phyloP scores from a whole-genome alignment of 768 basidiomycete species.

The Inosperma sp. region DNA sequence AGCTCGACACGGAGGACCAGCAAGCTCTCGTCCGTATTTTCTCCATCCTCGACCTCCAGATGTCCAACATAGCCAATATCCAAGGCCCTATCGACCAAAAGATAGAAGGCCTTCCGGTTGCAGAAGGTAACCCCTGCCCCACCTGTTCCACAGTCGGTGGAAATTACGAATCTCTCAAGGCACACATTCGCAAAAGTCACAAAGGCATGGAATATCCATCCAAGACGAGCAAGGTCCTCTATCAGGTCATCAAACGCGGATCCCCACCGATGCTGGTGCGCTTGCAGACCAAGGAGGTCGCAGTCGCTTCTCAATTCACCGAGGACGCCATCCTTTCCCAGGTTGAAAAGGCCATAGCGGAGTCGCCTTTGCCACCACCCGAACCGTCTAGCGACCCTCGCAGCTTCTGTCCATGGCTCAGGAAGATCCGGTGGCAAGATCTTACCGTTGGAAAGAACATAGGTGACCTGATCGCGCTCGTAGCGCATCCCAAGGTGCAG shows the following conservation, averaged over 20 bases:
- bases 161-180: background rate
- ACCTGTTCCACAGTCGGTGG: background rate
- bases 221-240: fast-evolving
- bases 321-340: background rate
- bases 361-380: background rate
- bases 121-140: background rate
- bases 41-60: background rate
- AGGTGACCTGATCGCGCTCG: background rate
- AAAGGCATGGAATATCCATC: background rate
- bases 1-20: background rate
- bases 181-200: background rate
- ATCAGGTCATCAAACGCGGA: background rate
- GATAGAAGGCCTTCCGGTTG: background rate
- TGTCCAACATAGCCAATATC: background rate
- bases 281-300: background rate
- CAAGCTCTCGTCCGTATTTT: background rate
- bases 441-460: background rate
- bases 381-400: background rate
- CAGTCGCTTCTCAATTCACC: background rate
- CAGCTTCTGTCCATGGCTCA: conserved; percentile 9
- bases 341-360: background rate
- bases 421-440: conserved; percentile 9
- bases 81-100: background rate
- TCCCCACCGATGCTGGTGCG: background rate
- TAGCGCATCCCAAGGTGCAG: background rate